Conservation (phyloP, 768 basidiomycete species). For the Collybia sordida region DNA sequence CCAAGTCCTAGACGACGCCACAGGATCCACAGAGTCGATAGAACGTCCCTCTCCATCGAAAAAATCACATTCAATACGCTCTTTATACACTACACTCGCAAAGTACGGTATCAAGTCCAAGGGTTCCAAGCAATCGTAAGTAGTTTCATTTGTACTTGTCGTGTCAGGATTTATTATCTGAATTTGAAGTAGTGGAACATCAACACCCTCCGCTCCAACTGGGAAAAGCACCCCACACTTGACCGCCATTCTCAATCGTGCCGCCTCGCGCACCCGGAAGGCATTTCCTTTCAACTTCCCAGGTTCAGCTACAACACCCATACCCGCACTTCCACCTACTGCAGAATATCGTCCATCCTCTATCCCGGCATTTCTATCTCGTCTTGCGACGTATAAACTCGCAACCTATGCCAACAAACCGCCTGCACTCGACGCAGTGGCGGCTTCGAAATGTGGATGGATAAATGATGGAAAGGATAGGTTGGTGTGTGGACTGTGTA, state of each 20-base stretch:
- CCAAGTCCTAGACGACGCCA: constrained; percentile 65
- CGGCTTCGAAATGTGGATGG: constrained; percentile 84
- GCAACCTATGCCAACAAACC: constrained; percentile 83
- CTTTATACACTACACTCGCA: constrained; percentile 74
- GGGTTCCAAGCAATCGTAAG: constrained; percentile 32
- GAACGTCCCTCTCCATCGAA: constrained; percentile 51
- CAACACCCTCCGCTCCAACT: constrained; percentile 18
- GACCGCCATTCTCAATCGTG: constrained; percentile 68
- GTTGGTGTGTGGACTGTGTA: constrained; percentile 70
- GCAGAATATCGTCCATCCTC: constrained; percentile 82
- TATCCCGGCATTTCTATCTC: constrained; percentile 66
- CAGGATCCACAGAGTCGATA: constrained; percentile 34
- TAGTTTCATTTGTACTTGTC: not conserved
- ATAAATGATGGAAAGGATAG: constrained; percentile 81
- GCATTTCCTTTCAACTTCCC: constrained; percentile 45
- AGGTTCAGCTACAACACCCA: constrained; percentile 25
- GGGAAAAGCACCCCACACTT: constrained; percentile 69
- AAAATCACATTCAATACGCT: constrained; percentile 48
- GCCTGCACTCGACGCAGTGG: constrained; percentile 68
- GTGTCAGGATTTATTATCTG: constrained; percentile 4
- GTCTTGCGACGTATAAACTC: constrained; percentile 76
- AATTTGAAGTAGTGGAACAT: constrained; percentile 3
- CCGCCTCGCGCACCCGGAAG: constrained; percentile 55
- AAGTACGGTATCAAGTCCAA: constrained; percentile 72
- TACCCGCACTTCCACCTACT: constrained; percentile 30